phyloP scores from a whole-genome alignment of 768 basidiomycete genomes.

The Paxillus rubicundulus region DNA sequence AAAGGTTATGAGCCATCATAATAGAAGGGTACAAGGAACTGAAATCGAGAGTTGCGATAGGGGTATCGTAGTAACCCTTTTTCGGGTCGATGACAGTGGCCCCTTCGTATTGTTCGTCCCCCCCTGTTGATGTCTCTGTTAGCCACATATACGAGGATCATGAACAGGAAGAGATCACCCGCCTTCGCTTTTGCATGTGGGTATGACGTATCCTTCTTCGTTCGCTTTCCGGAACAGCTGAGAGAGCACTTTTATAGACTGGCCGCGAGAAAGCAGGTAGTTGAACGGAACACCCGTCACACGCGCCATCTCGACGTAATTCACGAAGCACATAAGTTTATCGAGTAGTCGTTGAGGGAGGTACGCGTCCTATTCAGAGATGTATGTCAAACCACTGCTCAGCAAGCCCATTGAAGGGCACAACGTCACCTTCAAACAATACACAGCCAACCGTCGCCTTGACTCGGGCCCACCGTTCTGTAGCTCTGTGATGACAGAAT shows the following conservation, averaged over 20 bases:
- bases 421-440: constrained; percentile 83
- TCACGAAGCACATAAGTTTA: constrained; percentile 98
- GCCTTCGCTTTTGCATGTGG: constrained; percentile 85
- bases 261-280: constrained; percentile 87
- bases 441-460: constrained; percentile 88
- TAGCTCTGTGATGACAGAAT: constrained; percentile 96
- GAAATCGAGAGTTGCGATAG: constrained; percentile 98
- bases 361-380: constrained; percentile 79
- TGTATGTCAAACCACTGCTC: background rate
- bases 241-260: constrained; percentile 98
- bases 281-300: constrained; percentile 99
- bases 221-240: constrained; percentile 94
- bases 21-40: constrained; percentile 98
- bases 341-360: constrained; percentile 94
- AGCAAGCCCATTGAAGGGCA: background rate
- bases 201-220: constrained; percentile 87
- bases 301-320: constrained; percentile 98
- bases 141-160: background rate
- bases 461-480: constrained; percentile 97
- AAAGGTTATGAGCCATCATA: constrained; percentile 99
- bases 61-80: constrained; percentile 93
- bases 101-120: constrained; percentile 97
- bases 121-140: constrained; percentile 43
- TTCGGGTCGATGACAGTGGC: constrained; percentile 98
- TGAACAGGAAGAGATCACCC: constrained; percentile 5